Evolutionary conservation across 768 basidiomycete genomes (phyloP).

Genomic region (Tulasnella sp.): DNA sequence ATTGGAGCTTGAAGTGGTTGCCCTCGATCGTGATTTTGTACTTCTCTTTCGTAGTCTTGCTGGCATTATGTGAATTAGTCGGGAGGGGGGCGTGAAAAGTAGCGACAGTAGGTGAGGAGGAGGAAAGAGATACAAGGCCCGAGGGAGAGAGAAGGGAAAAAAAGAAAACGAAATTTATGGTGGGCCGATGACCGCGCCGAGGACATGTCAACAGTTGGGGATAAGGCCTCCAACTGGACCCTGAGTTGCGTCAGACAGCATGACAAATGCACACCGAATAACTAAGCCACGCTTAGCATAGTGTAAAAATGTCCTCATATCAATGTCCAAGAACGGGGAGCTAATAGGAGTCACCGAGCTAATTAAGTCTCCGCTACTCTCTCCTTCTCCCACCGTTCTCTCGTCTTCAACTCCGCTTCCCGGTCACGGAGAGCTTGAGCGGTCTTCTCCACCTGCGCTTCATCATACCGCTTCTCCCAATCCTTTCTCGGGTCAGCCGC

Average conservation of each 20-base stretch:
- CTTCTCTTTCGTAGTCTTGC: neutral
- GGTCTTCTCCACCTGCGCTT: slow-evolving; percentile 18
- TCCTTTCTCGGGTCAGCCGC: neutral
- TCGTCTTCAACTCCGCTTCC: slow-evolving; percentile 17
- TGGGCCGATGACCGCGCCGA: neutral
- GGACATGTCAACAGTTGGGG: neutral
- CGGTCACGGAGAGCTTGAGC: slow-evolving; percentile 15
- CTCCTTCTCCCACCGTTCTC: neutral
- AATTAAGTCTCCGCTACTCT: neutral
- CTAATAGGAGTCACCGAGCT: too few species aligned
- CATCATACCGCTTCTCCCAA: slow-evolving; percentile 18
- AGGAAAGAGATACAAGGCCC: neutral
- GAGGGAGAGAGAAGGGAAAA: neutral
- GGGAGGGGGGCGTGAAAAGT: neutral
- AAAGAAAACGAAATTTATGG: neutral
- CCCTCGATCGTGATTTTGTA: neutral
- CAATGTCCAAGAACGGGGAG: too few species aligned
- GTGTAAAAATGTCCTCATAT: too few species aligned
- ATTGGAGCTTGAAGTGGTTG: neutral
- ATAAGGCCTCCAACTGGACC: neutral
- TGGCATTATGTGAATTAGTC: neutral
- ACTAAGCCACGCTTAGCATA: too few species aligned
- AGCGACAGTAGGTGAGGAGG: neutral
- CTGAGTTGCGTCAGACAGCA: neutral
- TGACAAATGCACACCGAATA: neutral